phyloP scores from a whole-genome alignment of 352 stramenopile species.

The Phytophthora syringae region DNA sequence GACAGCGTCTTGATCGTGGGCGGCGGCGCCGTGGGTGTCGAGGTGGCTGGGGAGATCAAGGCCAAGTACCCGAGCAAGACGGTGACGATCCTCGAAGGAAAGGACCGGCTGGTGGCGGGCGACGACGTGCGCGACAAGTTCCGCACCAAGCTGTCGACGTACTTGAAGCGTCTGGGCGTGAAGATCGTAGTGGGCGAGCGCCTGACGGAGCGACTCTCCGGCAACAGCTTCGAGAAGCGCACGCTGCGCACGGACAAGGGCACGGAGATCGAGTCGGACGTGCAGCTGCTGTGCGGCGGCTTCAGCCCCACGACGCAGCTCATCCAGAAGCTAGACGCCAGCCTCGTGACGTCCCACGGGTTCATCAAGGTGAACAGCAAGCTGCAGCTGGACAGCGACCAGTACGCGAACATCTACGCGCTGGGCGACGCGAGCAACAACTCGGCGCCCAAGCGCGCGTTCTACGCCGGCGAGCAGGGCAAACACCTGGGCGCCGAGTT shows the following conservation, averaged over 20 bases:
- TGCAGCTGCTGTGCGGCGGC: slow-evolving; percentile 50
- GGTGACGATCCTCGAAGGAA: slow-evolving; percentile 60
- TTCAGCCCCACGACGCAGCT: slow-evolving; percentile 50
- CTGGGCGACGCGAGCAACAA: slow-evolving; percentile 62
- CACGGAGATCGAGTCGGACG: slow-evolving; percentile 53
- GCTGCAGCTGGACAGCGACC: slow-evolving; percentile 49
- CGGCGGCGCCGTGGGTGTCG: slow-evolving; percentile 59
- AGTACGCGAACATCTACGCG: slow-evolving; percentile 58
- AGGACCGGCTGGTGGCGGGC: slow-evolving; percentile 37
- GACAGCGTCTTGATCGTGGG: slow-evolving; percentile 63
- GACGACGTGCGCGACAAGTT: slow-evolving; percentile 57
- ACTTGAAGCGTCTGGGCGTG: slow-evolving; percentile 48
- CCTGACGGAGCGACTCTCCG: slow-evolving; percentile 39
- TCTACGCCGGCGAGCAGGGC: slow-evolving; percentile 43
- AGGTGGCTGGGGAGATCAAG: slow-evolving; percentile 69
- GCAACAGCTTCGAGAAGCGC: slow-evolving; percentile 49
- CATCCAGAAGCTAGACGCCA: slow-evolving; percentile 39
- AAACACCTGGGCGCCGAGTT: slow-evolving; percentile 50
- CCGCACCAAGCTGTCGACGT: slow-evolving; percentile 40
- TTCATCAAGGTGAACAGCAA: slow-evolving; percentile 54
- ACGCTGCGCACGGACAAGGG: slow-evolving; percentile 57
- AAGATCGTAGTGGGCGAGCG: slow-evolving; percentile 57
- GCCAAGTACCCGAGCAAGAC: slow-evolving; percentile 57
- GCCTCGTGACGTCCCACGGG: slow-evolving; percentile 43
- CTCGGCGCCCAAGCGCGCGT: slow-evolving; percentile 48